phyloP scores from a whole-genome alignment of 495 filamentous ascomycete genomes.

The Podospora bellae-mahoneyi region DNA sequence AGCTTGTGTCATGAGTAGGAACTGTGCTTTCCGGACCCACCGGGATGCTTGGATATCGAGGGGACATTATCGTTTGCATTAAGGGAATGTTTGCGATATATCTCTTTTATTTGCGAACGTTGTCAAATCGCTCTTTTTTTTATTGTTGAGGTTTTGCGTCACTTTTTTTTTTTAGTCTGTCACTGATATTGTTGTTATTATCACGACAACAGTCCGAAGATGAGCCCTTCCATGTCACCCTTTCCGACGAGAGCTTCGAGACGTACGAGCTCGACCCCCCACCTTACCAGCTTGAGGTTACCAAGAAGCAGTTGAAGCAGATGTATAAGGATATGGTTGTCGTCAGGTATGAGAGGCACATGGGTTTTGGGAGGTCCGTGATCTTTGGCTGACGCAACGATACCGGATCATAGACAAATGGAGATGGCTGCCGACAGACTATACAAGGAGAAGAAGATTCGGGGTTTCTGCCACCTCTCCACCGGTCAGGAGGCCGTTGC shows the following conservation, averaged over 20 bases:
- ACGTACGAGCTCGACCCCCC: constrained; percentile 98
- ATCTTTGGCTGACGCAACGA: not conserved
- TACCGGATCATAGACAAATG: constrained; percentile 70
- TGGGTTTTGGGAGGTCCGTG: not conserved
- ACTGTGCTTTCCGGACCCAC: not conserved
- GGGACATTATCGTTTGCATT: not conserved
- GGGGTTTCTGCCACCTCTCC: constrained; percentile 98
- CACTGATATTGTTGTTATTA: constrained; percentile 5
- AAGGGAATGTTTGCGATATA: not conserved
- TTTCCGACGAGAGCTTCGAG: constrained; percentile 98
- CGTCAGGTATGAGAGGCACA: constrained; percentile 61
- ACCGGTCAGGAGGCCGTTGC: constrained; percentile 97
- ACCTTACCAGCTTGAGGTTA: constrained; percentile 82
- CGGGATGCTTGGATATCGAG: constrained; percentile 3
- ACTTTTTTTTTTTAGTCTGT: not conserved
- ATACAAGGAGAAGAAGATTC: constrained; percentile 99
- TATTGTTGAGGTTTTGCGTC: constrained; percentile 2
- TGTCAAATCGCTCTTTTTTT: constrained; percentile 3
- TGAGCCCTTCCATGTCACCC: constrained; percentile 84
- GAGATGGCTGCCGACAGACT: constrained; percentile 97
- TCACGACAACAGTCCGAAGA: constrained; percentile 71
- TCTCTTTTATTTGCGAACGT: constrained; percentile 4
- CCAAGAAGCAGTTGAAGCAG: constrained; percentile 95
- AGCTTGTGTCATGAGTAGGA: not conserved
- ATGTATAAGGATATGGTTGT: constrained; percentile 98